Conservation (phyloP, 1,284 basidiomycete species). For the Austroboletus novae-zelandiae region DNA sequence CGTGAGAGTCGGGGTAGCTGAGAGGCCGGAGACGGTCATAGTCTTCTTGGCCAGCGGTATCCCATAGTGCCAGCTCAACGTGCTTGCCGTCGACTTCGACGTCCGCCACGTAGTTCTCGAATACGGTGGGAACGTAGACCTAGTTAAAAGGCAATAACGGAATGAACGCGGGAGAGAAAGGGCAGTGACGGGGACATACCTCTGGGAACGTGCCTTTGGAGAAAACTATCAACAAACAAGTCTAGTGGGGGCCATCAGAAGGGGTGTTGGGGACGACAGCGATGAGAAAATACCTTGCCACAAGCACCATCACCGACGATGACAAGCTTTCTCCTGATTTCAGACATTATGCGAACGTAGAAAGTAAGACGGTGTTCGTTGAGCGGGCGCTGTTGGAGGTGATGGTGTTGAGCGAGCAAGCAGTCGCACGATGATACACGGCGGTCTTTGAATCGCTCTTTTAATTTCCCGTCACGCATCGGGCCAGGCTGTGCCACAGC, state of each 20-base stretch:
- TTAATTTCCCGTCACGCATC: constrained; percentile 23
- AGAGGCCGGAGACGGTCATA: constrained; percentile 85
- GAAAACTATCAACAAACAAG: constrained; percentile 83
- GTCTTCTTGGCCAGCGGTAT: constrained; percentile 49
- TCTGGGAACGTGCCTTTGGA: constrained; percentile 93
- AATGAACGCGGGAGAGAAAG: background rate
- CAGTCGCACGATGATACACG: constrained; percentile 36
- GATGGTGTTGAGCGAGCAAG: constrained; percentile 39
- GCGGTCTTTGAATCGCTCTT: constrained; percentile 37
- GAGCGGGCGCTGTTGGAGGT: constrained; percentile 35
- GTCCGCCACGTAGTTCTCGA: constrained; percentile 89
- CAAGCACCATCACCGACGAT: constrained; percentile 84
- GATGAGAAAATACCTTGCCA: constrained; percentile 55
- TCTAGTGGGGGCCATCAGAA: constrained; percentile 42
- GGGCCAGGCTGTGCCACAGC: constrained; percentile 28
- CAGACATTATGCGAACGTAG: constrained; percentile 50
- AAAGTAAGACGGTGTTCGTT: constrained; percentile 30
- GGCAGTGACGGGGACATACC: constrained; percentile 40
- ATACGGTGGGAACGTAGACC: constrained; percentile 93
- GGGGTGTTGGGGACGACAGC: background rate
- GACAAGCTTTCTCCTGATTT: constrained; percentile 77
- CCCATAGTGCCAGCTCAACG: constrained; percentile 92
- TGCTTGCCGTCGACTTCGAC: constrained; percentile 90
- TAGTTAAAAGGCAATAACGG: constrained; percentile 29
- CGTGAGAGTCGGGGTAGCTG: constrained; percentile 89